A percentile compares a stretch with the other conserved stretches of the same genome.
phyloP scores from a whole-genome alignment of 1,284 basidiomycete genomes.

The Cutaneotrichosporon sp. region DNA sequence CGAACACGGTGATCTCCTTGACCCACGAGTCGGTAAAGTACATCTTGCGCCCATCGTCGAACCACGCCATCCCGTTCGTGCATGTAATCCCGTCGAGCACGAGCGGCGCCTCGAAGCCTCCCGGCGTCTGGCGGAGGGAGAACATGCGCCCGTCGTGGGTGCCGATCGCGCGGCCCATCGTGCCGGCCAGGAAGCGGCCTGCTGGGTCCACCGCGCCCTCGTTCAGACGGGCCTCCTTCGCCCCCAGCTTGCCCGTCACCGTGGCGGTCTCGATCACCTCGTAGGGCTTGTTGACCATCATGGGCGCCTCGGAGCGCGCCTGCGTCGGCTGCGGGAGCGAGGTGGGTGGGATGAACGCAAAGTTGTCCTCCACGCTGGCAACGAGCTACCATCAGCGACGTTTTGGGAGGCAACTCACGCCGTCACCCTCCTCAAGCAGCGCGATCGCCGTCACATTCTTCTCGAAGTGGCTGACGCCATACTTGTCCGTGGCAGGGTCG shows the following conservation, averaged over 20 bases:
- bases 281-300: constrained; percentile 6
- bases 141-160: constrained; percentile 21
- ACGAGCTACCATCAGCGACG: constrained; percentile 23
- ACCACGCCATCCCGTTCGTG: constrained; percentile 36
- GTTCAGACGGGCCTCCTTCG: constrained; percentile 26
- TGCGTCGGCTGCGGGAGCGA: constrained; percentile 27
- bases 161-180: constrained; percentile 22
- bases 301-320: neutral
- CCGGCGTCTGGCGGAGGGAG: constrained; percentile 2
- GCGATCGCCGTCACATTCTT: constrained; percentile 23
- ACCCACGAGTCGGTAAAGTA: constrained; percentile 33
- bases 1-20: constrained; percentile 26
- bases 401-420: constrained; percentile 20
- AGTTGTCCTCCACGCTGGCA: constrained; percentile 20
- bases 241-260: constrained; percentile 1
- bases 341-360: constrained; percentile 21
- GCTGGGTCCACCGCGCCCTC: constrained; percentile 30
- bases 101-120: constrained; percentile 6
- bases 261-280: neutral
- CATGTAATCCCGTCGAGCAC: constrained; percentile 27
- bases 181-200: constrained; percentile 31
- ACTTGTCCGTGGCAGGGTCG: constrained; percentile 21
- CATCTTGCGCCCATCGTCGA: constrained; percentile 22
- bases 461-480: constrained; percentile 30
- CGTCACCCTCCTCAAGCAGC: constrained; percentile 15